Evolutionary conservation across 2,329 filamentous ascomycete genomes (phyloP).

Genomic region (Epichloe sp.): DNA sequence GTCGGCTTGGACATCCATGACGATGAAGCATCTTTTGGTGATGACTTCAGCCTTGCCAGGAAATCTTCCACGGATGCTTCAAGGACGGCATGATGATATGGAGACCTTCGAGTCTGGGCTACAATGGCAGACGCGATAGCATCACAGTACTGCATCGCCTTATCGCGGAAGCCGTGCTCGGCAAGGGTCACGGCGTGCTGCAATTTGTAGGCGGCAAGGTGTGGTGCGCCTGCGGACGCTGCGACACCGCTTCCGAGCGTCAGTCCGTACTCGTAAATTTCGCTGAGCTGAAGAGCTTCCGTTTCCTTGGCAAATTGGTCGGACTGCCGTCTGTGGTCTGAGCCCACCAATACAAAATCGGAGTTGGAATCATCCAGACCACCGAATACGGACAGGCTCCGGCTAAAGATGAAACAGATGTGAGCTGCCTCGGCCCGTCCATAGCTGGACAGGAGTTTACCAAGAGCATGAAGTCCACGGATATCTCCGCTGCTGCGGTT

Average conservation of each 20-base stretch:
- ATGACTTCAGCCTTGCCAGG: slow-evolving; percentile 67
- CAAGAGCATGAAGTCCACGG: slow-evolving; percentile 65
- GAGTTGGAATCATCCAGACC: slow-evolving; percentile 71
- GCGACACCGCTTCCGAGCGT: slow-evolving; percentile 49
- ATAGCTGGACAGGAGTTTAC: slow-evolving; percentile 71
- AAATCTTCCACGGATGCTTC: slow-evolving; percentile 73
- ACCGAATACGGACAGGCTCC: slow-evolving; percentile 56
- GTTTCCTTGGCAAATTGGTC: slow-evolving; percentile 66
- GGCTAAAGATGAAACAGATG: slow-evolving; percentile 83
- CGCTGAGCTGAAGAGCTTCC: slow-evolving; percentile 83
- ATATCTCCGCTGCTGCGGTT: slow-evolving; percentile 76
- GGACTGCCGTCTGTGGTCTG: slow-evolving; percentile 61
- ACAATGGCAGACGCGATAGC: slow-evolving; percentile 63
- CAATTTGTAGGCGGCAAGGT: slow-evolving; percentile 83
- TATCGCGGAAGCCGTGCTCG: slow-evolving; percentile 67
- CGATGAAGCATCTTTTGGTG: slow-evolving; percentile 66
- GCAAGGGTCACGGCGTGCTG: slow-evolving; percentile 75
- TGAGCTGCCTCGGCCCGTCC: slow-evolving; percentile 84
- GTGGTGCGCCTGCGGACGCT: slow-evolving; percentile 50
- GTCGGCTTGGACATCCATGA: slow-evolving; percentile 93
- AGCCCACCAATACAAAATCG: slow-evolving; percentile 72
- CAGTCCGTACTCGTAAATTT: slow-evolving; percentile 85
- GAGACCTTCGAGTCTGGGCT: slow-evolving; percentile 69
- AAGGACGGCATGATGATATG: slow-evolving; percentile 70
- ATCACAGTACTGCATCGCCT: slow-evolving; percentile 87